phyloP scores from a whole-genome alignment of 306 rosid genomes.

The Hippophae tibetana region DNA sequence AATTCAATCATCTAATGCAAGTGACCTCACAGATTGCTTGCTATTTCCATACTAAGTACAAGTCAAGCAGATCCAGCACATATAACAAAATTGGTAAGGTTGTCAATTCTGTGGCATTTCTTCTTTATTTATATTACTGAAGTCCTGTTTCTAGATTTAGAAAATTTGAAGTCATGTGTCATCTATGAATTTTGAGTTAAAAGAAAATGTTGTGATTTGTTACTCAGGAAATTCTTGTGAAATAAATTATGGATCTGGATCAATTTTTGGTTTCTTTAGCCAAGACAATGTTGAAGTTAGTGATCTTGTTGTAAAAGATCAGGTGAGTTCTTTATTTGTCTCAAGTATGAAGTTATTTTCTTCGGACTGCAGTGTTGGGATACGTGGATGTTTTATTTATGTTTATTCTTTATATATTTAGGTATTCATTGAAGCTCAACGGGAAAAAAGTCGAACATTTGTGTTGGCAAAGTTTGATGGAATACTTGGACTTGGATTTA shows the following conservation, averaged over 20 bases:
- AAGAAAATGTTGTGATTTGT: constrained; percentile 14
- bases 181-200: constrained; percentile 1
- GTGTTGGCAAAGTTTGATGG: constrained; percentile 73
- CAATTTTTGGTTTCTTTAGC: constrained; percentile 82
- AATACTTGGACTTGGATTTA: constrained; percentile 83
- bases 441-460: constrained; percentile 67
- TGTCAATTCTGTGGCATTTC: background rate
- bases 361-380: constrained; percentile 4
- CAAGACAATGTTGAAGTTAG: constrained; percentile 68
- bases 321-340: constrained; percentile 28
- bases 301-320: constrained; percentile 52
- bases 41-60: constrained; percentile 57
- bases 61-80: constrained; percentile 53
- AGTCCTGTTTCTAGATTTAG: constrained; percentile 1
- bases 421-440: constrained; percentile 77
- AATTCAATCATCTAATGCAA: background rate
- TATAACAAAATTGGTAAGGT: constrained; percentile 48
- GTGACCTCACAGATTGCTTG: constrained; percentile 51
- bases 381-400: constrained; percentile 7
- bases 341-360: background rate
- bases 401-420: constrained; percentile 24
- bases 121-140: constrained; percentile 4
- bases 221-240: constrained; percentile 55
- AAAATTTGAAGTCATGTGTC: background rate
- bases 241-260: constrained; percentile 68